Conservation (phyloP, 306 rosid genomes). For the Trifolium subterraneum region DNA sequence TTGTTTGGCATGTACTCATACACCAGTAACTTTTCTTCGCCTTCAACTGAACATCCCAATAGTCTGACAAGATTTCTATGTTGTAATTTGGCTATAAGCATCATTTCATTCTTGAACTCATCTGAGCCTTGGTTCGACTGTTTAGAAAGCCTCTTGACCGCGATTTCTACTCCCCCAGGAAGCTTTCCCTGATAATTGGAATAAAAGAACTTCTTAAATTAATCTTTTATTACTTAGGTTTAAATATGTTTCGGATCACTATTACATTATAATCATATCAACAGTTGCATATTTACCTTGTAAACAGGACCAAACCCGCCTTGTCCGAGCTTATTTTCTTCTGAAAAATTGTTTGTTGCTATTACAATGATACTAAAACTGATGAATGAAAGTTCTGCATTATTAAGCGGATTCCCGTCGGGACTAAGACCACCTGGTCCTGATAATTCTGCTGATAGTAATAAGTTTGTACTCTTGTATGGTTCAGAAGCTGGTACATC, state of each 20-base stretch:
- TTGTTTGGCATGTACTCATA: conserved; percentile 90
- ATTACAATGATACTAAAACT: conserved; percentile 58
- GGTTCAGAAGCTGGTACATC: conserved; percentile 41
- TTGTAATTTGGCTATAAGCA: conserved; percentile 79
- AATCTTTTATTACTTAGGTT: too few species aligned
- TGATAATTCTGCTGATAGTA: conserved; percentile 59
- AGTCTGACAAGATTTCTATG: conserved; percentile 86
- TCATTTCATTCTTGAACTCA: conserved; percentile 89
- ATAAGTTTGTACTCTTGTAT: conserved; percentile 53
- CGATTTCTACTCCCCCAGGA: conserved; percentile 64
- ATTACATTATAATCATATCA: background rate
- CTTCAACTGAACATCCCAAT: conserved; percentile 75
- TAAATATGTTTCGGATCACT: background rate
- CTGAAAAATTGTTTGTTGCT: conserved; percentile 76
- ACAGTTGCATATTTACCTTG: conserved; percentile 53
- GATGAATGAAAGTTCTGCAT: conserved; percentile 69
- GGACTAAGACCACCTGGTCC: conserved; percentile 57
- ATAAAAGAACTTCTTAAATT: conserved; percentile 1
- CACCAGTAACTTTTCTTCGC: conserved; percentile 82
- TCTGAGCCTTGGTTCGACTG: conserved; percentile 79
- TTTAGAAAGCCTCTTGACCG: conserved; percentile 84
- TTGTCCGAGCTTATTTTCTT: conserved; percentile 82
- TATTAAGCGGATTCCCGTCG: conserved; percentile 53
- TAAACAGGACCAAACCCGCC: conserved; percentile 92
- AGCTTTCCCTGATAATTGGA: conserved; percentile 66